Base-by-base conservation (phyloP, 495 filamentous ascomycete species). In the Penicillium maclennaniae region DNA sequence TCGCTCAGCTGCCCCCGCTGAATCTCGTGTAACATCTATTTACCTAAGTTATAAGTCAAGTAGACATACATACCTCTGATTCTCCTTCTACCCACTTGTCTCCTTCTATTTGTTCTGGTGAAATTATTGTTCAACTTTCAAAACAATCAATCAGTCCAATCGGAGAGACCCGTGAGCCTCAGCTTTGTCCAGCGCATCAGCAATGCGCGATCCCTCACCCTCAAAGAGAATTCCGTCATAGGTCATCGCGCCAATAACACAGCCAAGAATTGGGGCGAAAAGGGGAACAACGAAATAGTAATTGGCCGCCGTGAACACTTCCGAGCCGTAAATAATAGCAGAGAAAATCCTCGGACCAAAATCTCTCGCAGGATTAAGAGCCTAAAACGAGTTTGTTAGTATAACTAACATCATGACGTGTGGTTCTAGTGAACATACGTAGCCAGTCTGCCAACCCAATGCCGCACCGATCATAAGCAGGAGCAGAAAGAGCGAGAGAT, bases 381-480 rank as follows among this genome's bases (percentile, higher is more conserved):
- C 68, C 68, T 70, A 37, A 15, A 38, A 26, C 15, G 5, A 2
- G 44, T 61, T 41, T 57, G 58, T 65, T 42, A 57, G 55, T 31
- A 49, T 26, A 7, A 23, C 7, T 27, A 7, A 23, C 7, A 23
- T 12, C 19, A 16, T 16, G 9, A 43, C 23, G 1, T 43, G 6
- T 19, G n/a, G 7, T 26, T 3, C 2, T 20, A 9, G 17, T 31
- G 16, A 36, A 60, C 68, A 4, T 71, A 71, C 68, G 25, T 71
- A 71, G 34, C 68, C 68, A 12, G 68, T 71, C 57, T 71, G 63
- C 68, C 68, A 71, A 9, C 68, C 68, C 37, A 71, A 19, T 4
- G 68, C 60, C 4, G 68, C 66, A 19, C 68, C 68, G 25, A 71
- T 71, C 19, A 53, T 58, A 20, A 65, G 60, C 25, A 71, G 55